Conservation (phyloP, 176 grass and related monocot genomes). For the Musa troglodytarum region DNA sequence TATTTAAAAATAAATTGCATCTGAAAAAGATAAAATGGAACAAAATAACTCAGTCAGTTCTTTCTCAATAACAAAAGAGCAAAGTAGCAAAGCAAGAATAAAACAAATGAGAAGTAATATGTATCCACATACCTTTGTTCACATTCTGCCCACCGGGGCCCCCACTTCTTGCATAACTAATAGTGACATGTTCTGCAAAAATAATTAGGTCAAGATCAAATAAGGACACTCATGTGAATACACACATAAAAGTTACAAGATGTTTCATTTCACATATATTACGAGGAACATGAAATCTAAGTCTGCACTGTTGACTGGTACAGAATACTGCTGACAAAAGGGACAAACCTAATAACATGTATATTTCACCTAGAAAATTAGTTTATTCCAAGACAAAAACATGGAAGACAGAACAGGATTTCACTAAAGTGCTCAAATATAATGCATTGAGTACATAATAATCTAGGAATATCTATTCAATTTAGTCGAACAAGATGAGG, state of each 20-base stretch:
- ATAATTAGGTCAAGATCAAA: slow-evolving; percentile 23
- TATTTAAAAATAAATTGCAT: background rate
- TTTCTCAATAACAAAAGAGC: background rate
- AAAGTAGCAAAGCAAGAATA: background rate
- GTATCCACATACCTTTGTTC: slow-evolving; percentile 57
- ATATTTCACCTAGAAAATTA: background rate
- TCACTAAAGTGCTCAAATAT: too few species aligned
- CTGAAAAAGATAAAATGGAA: background rate
- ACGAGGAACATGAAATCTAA: too few species aligned
- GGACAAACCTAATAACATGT: too few species aligned
- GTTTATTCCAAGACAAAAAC: background rate
- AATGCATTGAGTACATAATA: too few species aligned
- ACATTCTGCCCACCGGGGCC: slow-evolving; percentile 97
- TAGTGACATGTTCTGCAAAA: slow-evolving; percentile 65
- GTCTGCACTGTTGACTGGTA: too few species aligned
- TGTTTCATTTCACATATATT: too few species aligned
- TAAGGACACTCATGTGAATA: background rate
- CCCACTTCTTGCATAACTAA: slow-evolving; percentile 97
- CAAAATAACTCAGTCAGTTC: background rate
- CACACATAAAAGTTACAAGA: too few species aligned
- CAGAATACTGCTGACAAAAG: too few species aligned
- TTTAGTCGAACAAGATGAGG: too few species aligned
- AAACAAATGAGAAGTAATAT: background rate
- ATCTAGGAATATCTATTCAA: too few species aligned
- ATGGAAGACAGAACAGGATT: too few species aligned